phyloP scores from a whole-genome alignment of 2,329 filamentous ascomycete species.

The Alternaria postmessia region DNA sequence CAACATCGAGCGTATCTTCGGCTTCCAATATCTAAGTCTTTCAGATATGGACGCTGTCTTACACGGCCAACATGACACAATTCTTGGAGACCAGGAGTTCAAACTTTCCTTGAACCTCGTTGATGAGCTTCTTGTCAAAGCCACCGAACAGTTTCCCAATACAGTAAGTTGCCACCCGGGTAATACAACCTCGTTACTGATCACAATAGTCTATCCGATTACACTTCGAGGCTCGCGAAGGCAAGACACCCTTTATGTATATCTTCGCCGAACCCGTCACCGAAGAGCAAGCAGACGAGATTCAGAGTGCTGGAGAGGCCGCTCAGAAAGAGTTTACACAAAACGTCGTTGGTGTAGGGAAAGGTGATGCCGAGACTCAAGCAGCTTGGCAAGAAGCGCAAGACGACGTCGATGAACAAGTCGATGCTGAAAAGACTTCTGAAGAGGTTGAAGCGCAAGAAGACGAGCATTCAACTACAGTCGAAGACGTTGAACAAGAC shows the following conservation, averaged over 20 bases:
- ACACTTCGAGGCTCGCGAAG: slow-evolving; percentile 78
- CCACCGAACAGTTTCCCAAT: slow-evolving; percentile 76
- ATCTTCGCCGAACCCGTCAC: slow-evolving; percentile 88
- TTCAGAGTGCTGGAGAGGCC: slow-evolving; percentile 74
- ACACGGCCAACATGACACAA: slow-evolving; percentile 75
- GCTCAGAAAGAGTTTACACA: slow-evolving; percentile 75
- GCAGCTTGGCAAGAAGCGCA: slow-evolving; percentile 44
- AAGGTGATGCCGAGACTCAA: slow-evolving; percentile 40
- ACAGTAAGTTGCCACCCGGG: slow-evolving; percentile 50
- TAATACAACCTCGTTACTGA: slow-evolving; percentile 14
- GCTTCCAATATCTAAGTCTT: slow-evolving; percentile 92
- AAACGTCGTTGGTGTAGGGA: slow-evolving; percentile 60
- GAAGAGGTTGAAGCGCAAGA: slow-evolving; percentile 8
- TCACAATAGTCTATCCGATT: slow-evolving; percentile 70
- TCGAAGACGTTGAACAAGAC: background rate
- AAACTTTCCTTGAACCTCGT: slow-evolving; percentile 79
- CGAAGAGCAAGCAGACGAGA: slow-evolving; percentile 72
- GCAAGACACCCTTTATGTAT: slow-evolving; percentile 75
- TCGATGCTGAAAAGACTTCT: slow-evolving; percentile 37
- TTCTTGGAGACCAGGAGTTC: slow-evolving; percentile 85
- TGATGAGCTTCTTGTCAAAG: slow-evolving; percentile 79
- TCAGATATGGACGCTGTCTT: slow-evolving; percentile 87
- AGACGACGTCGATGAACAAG: slow-evolving; percentile 43
- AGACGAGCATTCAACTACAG: background rate
- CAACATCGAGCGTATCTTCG: slow-evolving; percentile 94